Conservation (phyloP, 345 rosid genomes). For the Eucalyptus brandiana region DNA sequence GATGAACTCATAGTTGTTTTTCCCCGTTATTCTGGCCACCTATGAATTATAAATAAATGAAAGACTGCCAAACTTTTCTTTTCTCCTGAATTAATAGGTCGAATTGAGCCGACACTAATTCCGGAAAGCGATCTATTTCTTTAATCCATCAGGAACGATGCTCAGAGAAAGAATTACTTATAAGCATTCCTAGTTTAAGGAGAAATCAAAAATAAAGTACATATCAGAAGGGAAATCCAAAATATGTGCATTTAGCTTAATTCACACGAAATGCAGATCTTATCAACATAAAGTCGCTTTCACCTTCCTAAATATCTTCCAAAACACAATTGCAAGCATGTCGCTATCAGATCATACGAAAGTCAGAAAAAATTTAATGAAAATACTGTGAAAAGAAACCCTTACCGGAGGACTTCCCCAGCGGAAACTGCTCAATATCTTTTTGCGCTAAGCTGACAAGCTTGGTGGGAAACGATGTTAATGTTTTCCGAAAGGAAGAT, state of each 20-base stretch:
- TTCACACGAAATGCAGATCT: neutral
- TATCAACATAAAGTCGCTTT: neutral
- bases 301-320: neutral
- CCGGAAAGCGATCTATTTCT: neutral
- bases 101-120: neutral
- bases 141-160: neutral
- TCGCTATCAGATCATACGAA: neutral
- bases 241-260: neutral
- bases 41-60: neutral
- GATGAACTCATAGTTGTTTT: neutral
- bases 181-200: neutral
- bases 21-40: neutral
- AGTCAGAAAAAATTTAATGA: neutral
- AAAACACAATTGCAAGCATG: neutral
- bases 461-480: neutral
- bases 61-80: neutral
- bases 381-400: neutral
- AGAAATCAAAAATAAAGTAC: neutral
- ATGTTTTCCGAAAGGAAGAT: neutral
- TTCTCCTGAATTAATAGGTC: neutral
- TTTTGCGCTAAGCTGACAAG: neutral
- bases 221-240: neutral
- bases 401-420: neutral
- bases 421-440: neutral
- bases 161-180: neutral